Evolutionary conservation across 2,329 filamentous ascomycete genomes (phyloP).

Genomic region (Torrubiella hemipterigena): DNA sequence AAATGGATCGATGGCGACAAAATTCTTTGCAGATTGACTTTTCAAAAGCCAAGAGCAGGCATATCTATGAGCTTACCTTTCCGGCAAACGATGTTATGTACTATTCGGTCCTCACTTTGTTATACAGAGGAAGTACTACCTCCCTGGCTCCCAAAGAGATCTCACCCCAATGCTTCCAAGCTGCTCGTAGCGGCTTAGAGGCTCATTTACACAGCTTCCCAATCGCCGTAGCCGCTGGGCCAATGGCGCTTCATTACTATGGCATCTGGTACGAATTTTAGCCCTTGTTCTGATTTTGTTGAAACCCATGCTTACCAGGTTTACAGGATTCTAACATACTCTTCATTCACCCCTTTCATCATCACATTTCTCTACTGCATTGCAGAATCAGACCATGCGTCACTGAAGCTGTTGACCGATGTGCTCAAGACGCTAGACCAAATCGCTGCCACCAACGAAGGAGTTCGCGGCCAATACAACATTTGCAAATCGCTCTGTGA

Average conservation of each 20-base stretch:
- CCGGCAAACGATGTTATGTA: constrained; percentile 9
- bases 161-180: constrained; percentile 9
- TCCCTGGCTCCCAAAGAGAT: constrained; percentile 8
- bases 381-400: constrained; percentile 5
- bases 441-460: constrained; percentile 1
- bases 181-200: constrained; percentile 8
- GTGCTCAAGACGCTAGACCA: constrained; percentile 5
- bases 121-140: constrained; percentile 7
- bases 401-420: constrained; percentile 5
- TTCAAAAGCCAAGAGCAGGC: constrained; percentile 6
- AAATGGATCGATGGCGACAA: constrained; percentile 7
- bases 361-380: constrained; percentile 11
- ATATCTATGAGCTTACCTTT: constrained; percentile 8
- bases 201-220: constrained; percentile 8
- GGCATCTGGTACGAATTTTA: constrained; percentile 9
- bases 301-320: not conserved
- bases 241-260: constrained; percentile 8
- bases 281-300: not conserved
- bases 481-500: constrained; percentile 3
- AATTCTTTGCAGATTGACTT: constrained; percentile 8
- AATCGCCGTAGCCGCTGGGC: constrained; percentile 4
- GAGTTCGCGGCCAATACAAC: constrained; percentile 3
- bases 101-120: constrained; percentile 10
- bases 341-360: constrained; percentile 12
- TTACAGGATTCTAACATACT: constrained; percentile 11